Evolutionary conservation across 2,329 filamentous ascomycete genomes (phyloP).

Genomic region (Exophiala bonariae): DNA sequence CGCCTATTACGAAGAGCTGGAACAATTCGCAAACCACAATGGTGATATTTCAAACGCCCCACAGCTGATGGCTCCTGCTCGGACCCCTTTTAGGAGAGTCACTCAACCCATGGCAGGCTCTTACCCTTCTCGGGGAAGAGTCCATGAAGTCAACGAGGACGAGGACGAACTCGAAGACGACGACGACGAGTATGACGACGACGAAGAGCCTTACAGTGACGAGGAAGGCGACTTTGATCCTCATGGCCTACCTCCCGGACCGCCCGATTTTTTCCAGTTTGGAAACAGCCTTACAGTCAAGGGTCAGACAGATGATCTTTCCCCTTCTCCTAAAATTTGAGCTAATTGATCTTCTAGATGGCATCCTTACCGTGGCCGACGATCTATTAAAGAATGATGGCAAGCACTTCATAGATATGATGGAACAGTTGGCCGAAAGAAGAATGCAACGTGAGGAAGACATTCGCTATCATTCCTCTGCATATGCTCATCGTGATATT

Average conservation of each 20-base stretch:
- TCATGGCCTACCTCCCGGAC: constrained; percentile 64
- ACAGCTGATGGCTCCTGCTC: constrained; percentile 67
- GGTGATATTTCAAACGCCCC: constrained; percentile 62
- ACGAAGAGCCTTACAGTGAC: constrained; percentile 67
- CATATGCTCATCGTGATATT: constrained; percentile 56
- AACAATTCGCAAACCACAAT: constrained; percentile 90
- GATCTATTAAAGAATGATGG: constrained; percentile 98
- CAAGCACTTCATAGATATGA: constrained; percentile 99
- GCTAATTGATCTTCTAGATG: constrained; percentile 56
- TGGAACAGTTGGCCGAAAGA: constrained; percentile 97
- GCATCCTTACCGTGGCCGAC: constrained; percentile 97
- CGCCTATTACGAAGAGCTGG: constrained; percentile 96
- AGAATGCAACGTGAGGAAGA: constrained; percentile 97
- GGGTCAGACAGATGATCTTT: constrained; percentile 48
- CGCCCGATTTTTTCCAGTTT: constrained; percentile 93
- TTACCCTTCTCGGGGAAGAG: constrained; percentile 65
- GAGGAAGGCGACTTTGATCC: constrained; percentile 64
- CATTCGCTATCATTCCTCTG: constrained; percentile 67
- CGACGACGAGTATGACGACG: constrained; percentile 62
- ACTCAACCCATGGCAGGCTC: constrained; percentile 47
- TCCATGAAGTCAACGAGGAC: constrained; percentile 57
- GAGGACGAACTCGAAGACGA: constrained; percentile 57
- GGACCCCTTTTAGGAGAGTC: constrained; percentile 42
- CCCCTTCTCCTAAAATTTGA: neutral
- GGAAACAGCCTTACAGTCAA: constrained; percentile 96